Percentiles rank a stretch among this genome's conserved stretches.
Evolutionary conservation across 2,329 filamentous ascomycete genomes (phyloP).

Genomic region (Nannizziopsis arthrosporioides): DNA sequence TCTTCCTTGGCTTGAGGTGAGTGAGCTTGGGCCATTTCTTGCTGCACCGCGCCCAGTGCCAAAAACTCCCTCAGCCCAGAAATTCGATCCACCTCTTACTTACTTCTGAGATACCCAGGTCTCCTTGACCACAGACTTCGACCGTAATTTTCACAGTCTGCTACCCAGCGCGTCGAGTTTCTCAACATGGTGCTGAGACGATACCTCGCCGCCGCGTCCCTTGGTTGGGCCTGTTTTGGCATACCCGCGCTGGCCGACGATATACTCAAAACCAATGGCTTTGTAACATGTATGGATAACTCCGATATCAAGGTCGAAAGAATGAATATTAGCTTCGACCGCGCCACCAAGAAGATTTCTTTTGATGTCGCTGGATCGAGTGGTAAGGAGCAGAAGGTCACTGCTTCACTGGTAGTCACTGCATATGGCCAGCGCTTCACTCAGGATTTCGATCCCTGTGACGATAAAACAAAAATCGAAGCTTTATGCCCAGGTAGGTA

Average conservation of each 20-base stretch:
- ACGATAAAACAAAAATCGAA: constrained; percentile 50
- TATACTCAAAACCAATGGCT: constrained; percentile 68
- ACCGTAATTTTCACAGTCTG: not conserved
- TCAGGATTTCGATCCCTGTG: constrained; percentile 75
- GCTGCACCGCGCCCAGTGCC: not conserved
- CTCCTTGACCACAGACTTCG: not conserved
- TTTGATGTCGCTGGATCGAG: constrained; percentile 80
- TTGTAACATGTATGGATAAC: constrained; percentile 54
- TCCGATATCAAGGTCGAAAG: constrained; percentile 58
- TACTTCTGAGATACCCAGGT: too few species aligned
- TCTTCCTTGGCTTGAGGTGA: not conserved
- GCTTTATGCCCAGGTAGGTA: constrained; percentile 68
- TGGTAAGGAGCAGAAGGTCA: constrained; percentile 63
- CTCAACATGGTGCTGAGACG: constrained; percentile 3
- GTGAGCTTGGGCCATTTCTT: not conserved
- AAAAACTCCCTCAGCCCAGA: not conserved
- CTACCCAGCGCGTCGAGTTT: not conserved
- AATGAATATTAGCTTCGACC: constrained; percentile 69
- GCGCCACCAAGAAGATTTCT: constrained; percentile 55
- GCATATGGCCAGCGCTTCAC: constrained; percentile 76
- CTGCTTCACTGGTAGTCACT: constrained; percentile 59
- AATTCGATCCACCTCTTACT: too few species aligned
- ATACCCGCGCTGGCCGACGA: constrained; percentile 32
- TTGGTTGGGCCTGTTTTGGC: constrained; percentile 1
- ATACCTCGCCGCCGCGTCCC: not conserved